These are phyloP conservation scores for Monosporascus sp. DNA, from an alignment of 2,329 filamentous ascomycete genomes.

Conservation along the genomic window DNA sequence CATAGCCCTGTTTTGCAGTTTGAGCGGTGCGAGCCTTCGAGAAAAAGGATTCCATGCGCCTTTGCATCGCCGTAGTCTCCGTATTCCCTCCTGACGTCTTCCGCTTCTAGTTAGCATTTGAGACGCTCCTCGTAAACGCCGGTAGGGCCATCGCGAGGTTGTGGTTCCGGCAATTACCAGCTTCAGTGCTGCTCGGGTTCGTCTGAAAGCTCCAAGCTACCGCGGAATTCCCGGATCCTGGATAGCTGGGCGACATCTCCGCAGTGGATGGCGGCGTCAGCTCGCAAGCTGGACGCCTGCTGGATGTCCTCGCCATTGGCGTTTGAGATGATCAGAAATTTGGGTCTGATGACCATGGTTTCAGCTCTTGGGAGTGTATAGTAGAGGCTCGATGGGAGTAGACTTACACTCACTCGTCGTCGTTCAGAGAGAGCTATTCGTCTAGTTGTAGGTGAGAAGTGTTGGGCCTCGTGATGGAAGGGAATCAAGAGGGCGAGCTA, in stretches of 20 bases:
- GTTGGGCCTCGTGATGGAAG: too few relatives aligned
- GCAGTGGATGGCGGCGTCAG: slow-evolving; percentile 44
- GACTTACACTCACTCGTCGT: too few relatives aligned
- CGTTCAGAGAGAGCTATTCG: too few relatives aligned
- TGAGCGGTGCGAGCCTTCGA: too few relatives aligned
- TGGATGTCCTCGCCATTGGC: slow-evolving; percentile 25
- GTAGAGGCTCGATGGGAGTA: too few relatives aligned
- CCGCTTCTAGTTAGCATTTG: slow-evolving; percentile 9
- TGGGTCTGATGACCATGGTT: too few relatives aligned
- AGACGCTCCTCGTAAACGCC: slow-evolving; percentile 29
- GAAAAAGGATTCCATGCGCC: too few relatives aligned
- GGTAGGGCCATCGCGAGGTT: slow-evolving; percentile 38
- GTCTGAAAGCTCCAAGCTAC: slow-evolving; percentile 32
- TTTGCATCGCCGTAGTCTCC: slow-evolving; percentile 33
- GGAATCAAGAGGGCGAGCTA: too few relatives aligned
- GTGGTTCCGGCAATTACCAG: slow-evolving; percentile 46
- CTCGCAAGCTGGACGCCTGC: slow-evolving; percentile 3
- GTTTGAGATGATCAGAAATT: slow-evolving; percentile 30
- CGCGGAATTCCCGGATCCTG: slow-evolving; percentile 33
- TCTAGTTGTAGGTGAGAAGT: too few relatives aligned
- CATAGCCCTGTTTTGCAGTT: too few relatives aligned
- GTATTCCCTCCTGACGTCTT: slow-evolving; percentile 26
- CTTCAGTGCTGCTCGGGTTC: slow-evolving; percentile 39
- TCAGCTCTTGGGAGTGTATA: too few relatives aligned
- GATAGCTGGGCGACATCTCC: slow-evolving; percentile 44